Base-by-base conservation (phyloP, 2,329 filamentous ascomycete genomes). In the Penicillium sp. region DNA sequence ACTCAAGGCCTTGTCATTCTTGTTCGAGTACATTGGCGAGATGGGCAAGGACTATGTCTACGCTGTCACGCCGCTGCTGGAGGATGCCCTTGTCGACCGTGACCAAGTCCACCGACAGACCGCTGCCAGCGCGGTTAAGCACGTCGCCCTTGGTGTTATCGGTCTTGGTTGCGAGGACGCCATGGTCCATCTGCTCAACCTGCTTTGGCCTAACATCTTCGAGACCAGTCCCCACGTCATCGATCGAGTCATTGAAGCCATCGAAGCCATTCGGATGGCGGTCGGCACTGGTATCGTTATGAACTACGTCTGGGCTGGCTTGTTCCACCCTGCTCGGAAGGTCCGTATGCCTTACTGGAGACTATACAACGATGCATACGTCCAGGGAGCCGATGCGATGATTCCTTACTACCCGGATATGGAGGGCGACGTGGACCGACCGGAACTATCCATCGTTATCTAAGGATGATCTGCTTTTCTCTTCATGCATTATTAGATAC, bases 1-100 rank as follows among this genome's bases (percentile, higher is more conserved):
- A 34, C 87, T 99, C 72, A 99, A 99, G 76, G 92, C 92, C 5
- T 83, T 99, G 52, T 95, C 91, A 7, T 99, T 99, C 83, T 82
- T 99, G 60, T 99, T 97, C 71, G 94, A 99, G 72, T 99, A 99
- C 77, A 99, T 99, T 73, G 94, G 94, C 62, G 94, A 99, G 76
- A 97, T 99, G 94, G 91, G 92, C 62, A 99, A 97, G 78, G 94
- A 99, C 76, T 99, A 99, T 73, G 94, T 99, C 71, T 99, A 99
- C 71, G 94, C 95, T 19, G 92, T 99, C 34, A 97, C 92, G 2
- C 94, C 94, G 7, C 81, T 99, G 10, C 87, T 99, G 2, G 94
- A 99, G 72, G 94, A 99, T 72, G 94, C 95, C 2, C 87, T 99
- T 60, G 97, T 97, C 76, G 94, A 99, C 75, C 88, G 94, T 60